These are phyloP conservation scores for Aspergillus hancockii DNA, from an alignment of 495 filamentous ascomycete species.

Conservation along the genomic window DNA sequence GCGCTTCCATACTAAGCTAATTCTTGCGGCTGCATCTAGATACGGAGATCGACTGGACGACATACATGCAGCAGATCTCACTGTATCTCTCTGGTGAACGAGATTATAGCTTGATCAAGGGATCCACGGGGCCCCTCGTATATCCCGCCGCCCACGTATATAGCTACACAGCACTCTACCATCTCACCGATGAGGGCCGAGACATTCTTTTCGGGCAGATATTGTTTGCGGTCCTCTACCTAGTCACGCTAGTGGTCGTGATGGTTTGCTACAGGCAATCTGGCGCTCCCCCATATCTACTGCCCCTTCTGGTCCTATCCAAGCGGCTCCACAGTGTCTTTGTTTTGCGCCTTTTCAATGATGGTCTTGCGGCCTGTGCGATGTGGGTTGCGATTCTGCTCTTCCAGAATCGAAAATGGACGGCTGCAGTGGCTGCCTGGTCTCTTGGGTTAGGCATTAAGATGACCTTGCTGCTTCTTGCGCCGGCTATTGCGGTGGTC, in stretches of 20 bases:
- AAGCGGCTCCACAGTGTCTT: slow-evolving; percentile 94
- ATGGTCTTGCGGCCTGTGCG: slow-evolving; percentile 79
- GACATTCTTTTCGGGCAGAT: slow-evolving; percentile 79
- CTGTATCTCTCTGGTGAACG: slow-evolving; percentile 81
- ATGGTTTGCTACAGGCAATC: slow-evolving; percentile 80
- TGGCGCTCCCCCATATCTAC: slow-evolving; percentile 81
- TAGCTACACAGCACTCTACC: slow-evolving; percentile 78
- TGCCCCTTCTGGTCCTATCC: slow-evolving; percentile 83
- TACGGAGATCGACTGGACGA: slow-evolving; percentile 96
- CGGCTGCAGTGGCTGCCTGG: slow-evolving; percentile 69
- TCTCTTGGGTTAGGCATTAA: slow-evolving; percentile 83
- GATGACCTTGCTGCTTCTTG: slow-evolving; percentile 83
- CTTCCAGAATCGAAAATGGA: slow-evolving; percentile 72
- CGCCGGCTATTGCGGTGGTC: slow-evolving; percentile 75
- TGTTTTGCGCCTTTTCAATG: slow-evolving; percentile 91
- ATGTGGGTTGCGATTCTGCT: slow-evolving; percentile 79
- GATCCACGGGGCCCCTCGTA: slow-evolving; percentile 88
- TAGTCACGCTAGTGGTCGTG: slow-evolving; percentile 71
- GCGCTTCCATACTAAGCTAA: slow-evolving; percentile 16
- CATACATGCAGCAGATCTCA: slow-evolving; percentile 91
- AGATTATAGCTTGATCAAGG: slow-evolving; percentile 83
- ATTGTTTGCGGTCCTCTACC: slow-evolving; percentile 76
- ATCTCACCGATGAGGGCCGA: slow-evolving; percentile 71
- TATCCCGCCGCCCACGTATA: slow-evolving; percentile 94
- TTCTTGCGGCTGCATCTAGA: slow-evolving; percentile 51